Evolutionary conservation across 2,329 filamentous ascomycete genomes (phyloP), one percentile per base, ranked within the genome.

Genomic region (Camptophora hylomeconis): DNA sequence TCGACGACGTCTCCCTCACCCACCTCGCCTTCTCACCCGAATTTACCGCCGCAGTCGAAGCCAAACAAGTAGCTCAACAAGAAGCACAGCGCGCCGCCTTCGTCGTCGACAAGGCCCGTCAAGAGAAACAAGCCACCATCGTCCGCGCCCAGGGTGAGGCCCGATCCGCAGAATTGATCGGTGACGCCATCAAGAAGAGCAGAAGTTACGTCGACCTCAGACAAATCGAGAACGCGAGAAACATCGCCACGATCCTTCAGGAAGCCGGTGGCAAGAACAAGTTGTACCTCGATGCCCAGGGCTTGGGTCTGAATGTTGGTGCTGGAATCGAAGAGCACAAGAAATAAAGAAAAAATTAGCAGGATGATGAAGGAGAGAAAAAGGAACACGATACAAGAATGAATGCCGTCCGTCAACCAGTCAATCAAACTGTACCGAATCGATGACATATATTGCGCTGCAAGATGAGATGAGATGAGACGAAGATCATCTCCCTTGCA

Each of bases 111-210:
- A 94, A 95, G 66, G 89, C 89, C 30, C 78, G 89, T 45, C 89
- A 98, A 62, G 89, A 98, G 71, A 98, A 98, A 69, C 89, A 98
- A 63, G 89, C 89, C 47, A 94, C 86, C 65, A 84, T 98, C 32
- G 89, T 98, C 52, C 83, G 84, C 61, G 89, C 89, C 3, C 89
- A 95, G 74, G 89, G 89, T 83, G 89, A 98, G 65, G 89, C 89
- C 27, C 81, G 89, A 43, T 95, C 89, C 20, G 89, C 89, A 25
- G 86, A 98, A 63, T 76, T 98, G 41, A 94, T 98, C 50, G 89
- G 89, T 59, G 89, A 98, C 30, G 89, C 89, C 38, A 92, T 98
- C 75, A 98, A 95, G 81, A 98, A 95, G 79, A 92, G 72, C 66
- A 80, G 86, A 63, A 80, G 83, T 42, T 98, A 98, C 57, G 74